Evolutionary conservation across 495 filamentous ascomycete genomes (phyloP), one percentile per base, ranked within the genome.

Genomic region (Filosporella fistucella): DNA sequence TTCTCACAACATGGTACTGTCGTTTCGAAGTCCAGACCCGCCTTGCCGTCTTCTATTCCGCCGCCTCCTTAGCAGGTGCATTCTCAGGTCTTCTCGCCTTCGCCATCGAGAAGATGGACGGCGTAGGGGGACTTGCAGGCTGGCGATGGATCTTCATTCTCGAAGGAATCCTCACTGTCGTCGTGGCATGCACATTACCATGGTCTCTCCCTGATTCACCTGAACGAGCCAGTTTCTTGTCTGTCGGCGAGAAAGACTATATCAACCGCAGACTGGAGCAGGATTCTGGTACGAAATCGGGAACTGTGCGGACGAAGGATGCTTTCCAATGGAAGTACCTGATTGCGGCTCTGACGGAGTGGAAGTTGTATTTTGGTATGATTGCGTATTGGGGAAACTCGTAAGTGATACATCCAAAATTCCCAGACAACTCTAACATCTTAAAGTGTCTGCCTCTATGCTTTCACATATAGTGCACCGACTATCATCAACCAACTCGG

Each of bases 381-480:
- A n/a, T n/a, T n/a, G n/a, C n/a, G n/a, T n/a, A n/a, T n/a, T n/a
- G n/a, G n/a, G n/a, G n/a, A n/a, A n/a, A n/a, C n/a, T n/a, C n/a
- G n/a, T n/a, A n/a, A n/a, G n/a, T n/a, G n/a, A n/a, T n/a, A n/a
- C n/a, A n/a, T n/a, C n/a, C n/a, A n/a, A n/a, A n/a, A n/a, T n/a
- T n/a, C n/a, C n/a, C n/a, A n/a, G n/a, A n/a, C n/a, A n/a, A n/a
- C n/a, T n/a, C n/a, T n/a, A n/a, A n/a, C n/a, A n/a, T n/a, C n/a
- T n/a, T n/a, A n/a, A n/a, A n/a, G n/a, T n/a, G 76, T 77, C 72
- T 70, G 86, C 9, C 75, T 95, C 5, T 96, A 96, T 62, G 87
- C 35, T 14, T 42, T 49, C 23, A 49, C 33, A 0, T 76, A 74
- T 56, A 77, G 78, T 54, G 67, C 72, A 12, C 76, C 76, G 0